phyloP scores from a whole-genome alignment of 192 early-diverging fungal genomes.

The Backusella psychrophila region DNA sequence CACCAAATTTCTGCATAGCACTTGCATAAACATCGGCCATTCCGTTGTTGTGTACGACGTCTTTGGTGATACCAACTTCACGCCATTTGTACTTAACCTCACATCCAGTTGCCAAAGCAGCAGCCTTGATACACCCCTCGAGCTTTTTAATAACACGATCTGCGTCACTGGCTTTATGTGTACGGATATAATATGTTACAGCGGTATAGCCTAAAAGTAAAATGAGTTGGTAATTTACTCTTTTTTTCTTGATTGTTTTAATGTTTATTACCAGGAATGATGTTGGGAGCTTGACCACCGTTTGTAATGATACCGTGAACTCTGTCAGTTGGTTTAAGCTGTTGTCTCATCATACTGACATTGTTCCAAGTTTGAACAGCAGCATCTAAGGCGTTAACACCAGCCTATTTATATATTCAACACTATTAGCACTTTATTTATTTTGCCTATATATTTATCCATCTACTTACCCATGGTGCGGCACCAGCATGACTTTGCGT shows the following conservation, averaged over 20 bases:
- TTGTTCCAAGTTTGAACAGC: slow-evolving; percentile 59
- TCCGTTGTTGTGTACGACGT: slow-evolving; percentile 46
- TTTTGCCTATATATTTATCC: slow-evolving; percentile 42
- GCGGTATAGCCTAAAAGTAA: slow-evolving; percentile 37
- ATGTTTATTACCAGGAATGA: slow-evolving; percentile 53
- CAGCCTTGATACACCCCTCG: slow-evolving; percentile 55
- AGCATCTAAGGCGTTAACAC: slow-evolving; percentile 83
- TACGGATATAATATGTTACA: slow-evolving; percentile 57
- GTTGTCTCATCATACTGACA: slow-evolving; percentile 69
- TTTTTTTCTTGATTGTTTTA: no score
- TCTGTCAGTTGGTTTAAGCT: slow-evolving; percentile 59
- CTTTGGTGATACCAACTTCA: slow-evolving; percentile 30
- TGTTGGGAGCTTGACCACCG: slow-evolving; percentile 62
- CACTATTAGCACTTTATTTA: not conserved
- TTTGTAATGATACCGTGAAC: slow-evolving; percentile 76
- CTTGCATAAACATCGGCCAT: slow-evolving; percentile 35
- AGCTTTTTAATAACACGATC: slow-evolving; percentile 50
- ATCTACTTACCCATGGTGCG: slow-evolving; percentile 39
- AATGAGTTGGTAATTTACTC: no score
- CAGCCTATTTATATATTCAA: slow-evolving; percentile 28
- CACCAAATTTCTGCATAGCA: slow-evolving; percentile 38
- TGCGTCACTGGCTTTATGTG: slow-evolving; percentile 47
- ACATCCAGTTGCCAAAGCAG: slow-evolving; percentile 68
- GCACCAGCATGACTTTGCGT: slow-evolving; percentile 65
- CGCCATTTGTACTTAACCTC: slow-evolving; percentile 52